These are phyloP conservation scores for Fraxinus greggii DNA, from an alignment of 305 asterid species.

Conservation along the genomic window DNA sequence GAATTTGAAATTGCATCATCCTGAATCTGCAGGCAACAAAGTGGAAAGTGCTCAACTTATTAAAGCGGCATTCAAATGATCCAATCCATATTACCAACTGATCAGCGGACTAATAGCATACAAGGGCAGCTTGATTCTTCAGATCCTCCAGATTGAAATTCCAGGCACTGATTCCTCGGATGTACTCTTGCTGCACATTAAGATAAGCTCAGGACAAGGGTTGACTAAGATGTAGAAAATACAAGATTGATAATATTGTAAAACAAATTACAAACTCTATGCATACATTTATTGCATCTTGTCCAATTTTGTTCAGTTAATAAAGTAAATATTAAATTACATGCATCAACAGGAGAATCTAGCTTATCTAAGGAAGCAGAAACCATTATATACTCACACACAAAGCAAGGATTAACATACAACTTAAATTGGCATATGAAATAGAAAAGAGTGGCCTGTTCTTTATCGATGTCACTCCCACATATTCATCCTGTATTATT, in stretches of 20 bases:
- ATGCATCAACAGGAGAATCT: conserved; percentile 16
- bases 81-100: conserved; percentile 24
- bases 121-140: conserved; percentile 92
- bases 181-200: conserved; percentile 82
- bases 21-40: conserved; percentile 59
- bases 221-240: conserved; percentile 10
- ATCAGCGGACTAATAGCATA: conserved; percentile 36
- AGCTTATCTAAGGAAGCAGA: conserved; percentile 9
- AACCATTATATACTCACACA: neutral
- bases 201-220: conserved; percentile 25
- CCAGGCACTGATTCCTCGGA: conserved; percentile 97
- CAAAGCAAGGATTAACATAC: neutral
- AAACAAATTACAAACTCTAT: conserved; percentile 9
- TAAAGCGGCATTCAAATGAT: neutral
- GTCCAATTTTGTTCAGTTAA: neutral
- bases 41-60: conserved; percentile 8
- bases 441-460: neutral
- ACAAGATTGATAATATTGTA: neutral
- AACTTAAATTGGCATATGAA: neutral
- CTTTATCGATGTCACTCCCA: neutral
- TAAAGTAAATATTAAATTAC: conserved; percentile 4
- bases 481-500: neutral
- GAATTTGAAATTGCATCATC: conserved; percentile 57
- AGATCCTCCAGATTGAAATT: conserved; percentile 91
- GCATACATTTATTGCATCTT: conserved; percentile 4